Percentiles rank a stretch among this genome's conserved stretches.
Evolutionary conservation across 169 alveolate genomes (phyloP).

Genomic region (Besnoitia besnoiti): DNA sequence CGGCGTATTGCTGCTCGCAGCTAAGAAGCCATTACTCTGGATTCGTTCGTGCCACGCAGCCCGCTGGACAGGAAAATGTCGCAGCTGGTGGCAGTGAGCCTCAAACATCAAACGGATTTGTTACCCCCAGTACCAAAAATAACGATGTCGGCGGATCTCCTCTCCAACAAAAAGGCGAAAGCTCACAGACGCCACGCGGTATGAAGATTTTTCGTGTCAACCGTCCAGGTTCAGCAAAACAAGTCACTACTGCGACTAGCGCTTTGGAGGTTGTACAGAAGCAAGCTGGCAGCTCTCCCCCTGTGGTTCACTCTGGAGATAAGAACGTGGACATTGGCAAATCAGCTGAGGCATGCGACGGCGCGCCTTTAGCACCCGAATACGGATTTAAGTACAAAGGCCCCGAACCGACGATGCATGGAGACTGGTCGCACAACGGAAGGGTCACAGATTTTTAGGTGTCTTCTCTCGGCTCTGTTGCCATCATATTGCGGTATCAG

Average conservation of each 20-base stretch:
- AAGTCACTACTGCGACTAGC: background rate
- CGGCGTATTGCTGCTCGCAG: no score
- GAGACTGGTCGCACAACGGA: constrained; percentile 84
- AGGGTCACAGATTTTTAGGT: constrained; percentile 78
- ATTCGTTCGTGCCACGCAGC: no score
- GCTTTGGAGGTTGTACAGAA: background rate
- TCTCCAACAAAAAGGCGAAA: background rate
- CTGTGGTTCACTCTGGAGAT: background rate
- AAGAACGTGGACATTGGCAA: background rate
- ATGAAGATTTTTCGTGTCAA: background rate
- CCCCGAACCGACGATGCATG: constrained; percentile 80
- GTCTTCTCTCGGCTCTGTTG: background rate
- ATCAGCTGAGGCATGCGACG: background rate
- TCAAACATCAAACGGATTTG: background rate
- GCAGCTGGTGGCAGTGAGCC: background rate
- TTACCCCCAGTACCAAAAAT: background rate
- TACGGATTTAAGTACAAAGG: constrained; percentile 79
- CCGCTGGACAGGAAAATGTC: no score
- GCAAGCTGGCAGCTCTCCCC: background rate
- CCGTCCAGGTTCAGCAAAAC: background rate
- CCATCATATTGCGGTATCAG: background rate
- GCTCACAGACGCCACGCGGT: background rate
- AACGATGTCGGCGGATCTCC: background rate
- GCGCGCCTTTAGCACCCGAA: constrained; percentile 63
- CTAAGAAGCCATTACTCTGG: no score